Percentiles rank a stretch among this genome's conserved stretches.
Evolutionary conservation across 1,284 basidiomycete genomes (phyloP).

Genomic region (Nidula niveotomentosa): DNA sequence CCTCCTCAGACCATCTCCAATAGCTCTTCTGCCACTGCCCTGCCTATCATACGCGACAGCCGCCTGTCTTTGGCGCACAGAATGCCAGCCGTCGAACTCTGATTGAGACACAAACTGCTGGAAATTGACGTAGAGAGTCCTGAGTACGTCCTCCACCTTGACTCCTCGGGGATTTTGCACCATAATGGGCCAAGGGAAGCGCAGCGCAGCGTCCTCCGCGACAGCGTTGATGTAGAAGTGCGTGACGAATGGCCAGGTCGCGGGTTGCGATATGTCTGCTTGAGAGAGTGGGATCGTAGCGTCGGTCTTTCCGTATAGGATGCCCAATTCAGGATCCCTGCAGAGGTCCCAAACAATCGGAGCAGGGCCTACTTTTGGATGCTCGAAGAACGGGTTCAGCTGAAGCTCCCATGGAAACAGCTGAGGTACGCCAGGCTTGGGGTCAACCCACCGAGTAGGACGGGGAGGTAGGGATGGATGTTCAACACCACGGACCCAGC

Average conservation of each 20-base stretch:
- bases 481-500: slow-evolving; percentile 45
- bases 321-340: slow-evolving; percentile 10
- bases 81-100: slow-evolving; percentile 41
- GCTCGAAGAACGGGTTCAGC: slow-evolving; percentile 54
- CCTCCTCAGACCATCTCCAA: slow-evolving; percentile 39
- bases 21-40: slow-evolving; percentile 17
- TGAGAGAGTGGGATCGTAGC: slow-evolving; percentile 26
- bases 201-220: slow-evolving; percentile 42
- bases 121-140: slow-evolving; percentile 45
- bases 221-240: slow-evolving; percentile 52
- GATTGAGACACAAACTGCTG: slow-evolving; percentile 33
- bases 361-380: slow-evolving; percentile 39
- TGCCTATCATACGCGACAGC: slow-evolving; percentile 27
- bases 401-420: slow-evolving; percentile 46
- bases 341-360: slow-evolving; percentile 50
- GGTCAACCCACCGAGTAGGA: slow-evolving; percentile 42
- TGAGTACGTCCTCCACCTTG: slow-evolving; percentile 48
- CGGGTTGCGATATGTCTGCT: slow-evolving; percentile 50
- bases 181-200: slow-evolving; percentile 55
- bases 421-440: slow-evolving; percentile 28
- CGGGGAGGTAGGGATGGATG: slow-evolving; percentile 50
- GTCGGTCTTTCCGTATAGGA: slow-evolving; percentile 26
- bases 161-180: slow-evolving; percentile 45
- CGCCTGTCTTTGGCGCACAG: slow-evolving; percentile 28
- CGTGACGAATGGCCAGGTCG: slow-evolving; percentile 55